Percentiles rank a stretch among this genome's conserved stretches.
phyloP scores from a whole-genome alignment of 192 early-diverging fungal species.

The Kappamyces sp. region DNA sequence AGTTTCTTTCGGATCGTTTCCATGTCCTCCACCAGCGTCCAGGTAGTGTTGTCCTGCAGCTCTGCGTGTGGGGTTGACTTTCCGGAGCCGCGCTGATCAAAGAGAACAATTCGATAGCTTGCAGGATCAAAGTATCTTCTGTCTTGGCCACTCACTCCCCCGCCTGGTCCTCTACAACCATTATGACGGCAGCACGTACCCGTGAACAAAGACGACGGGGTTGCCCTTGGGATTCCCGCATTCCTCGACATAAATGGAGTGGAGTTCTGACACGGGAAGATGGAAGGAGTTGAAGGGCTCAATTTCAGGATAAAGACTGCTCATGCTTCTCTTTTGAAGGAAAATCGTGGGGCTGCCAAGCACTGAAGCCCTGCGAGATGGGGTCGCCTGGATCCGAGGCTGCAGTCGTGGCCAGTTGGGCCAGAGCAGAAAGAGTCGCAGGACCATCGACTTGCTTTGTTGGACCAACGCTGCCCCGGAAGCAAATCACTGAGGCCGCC shows the following conservation, averaged over 20 bases:
- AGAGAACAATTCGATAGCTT: slow-evolving; percentile 56
- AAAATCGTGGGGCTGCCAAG: too few species aligned
- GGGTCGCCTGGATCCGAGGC: too few species aligned
- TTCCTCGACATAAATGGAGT: slow-evolving; percentile 58
- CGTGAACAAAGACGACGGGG: slow-evolving; percentile 43
- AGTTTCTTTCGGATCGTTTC: slow-evolving; percentile 53
- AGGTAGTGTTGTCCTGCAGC: slow-evolving; percentile 62
- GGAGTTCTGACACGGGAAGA: slow-evolving; percentile 51
- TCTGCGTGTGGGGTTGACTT: slow-evolving; percentile 60
- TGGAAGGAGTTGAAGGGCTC: slow-evolving; percentile 48
- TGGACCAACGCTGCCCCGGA: too few species aligned
- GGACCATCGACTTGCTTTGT: too few species aligned
- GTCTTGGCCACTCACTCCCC: slow-evolving; percentile 37
- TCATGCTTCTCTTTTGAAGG: background rate
- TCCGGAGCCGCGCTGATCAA: slow-evolving; percentile 65
- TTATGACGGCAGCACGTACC: background rate
- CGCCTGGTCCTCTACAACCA: slow-evolving; percentile 47
- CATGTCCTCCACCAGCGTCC: slow-evolving; percentile 59
- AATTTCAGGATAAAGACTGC: slow-evolving; percentile 35
- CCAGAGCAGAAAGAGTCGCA: too few species aligned
- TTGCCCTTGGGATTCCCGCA: slow-evolving; percentile 55
- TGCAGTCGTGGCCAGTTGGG: too few species aligned
- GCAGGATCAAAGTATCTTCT: slow-evolving; percentile 50
- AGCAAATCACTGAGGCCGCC: too few species aligned
- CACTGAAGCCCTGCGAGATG: too few species aligned